phyloP scores from a whole-genome alignment of 768 basidiomycete species.

The Leccinellum albellum region DNA sequence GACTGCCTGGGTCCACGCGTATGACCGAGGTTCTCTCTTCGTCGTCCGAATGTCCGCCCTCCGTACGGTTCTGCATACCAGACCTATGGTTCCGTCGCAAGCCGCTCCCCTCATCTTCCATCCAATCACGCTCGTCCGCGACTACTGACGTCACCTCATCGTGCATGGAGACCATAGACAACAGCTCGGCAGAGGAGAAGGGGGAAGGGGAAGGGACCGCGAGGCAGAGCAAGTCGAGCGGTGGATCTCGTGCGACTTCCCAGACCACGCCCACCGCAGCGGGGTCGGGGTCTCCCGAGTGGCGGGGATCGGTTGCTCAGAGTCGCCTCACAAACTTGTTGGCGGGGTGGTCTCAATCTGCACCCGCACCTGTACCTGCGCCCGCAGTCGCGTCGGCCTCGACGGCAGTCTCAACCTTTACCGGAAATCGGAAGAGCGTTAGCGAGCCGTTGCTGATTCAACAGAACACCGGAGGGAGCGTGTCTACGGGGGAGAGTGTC shows the following conservation, averaged over 20 bases:
- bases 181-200: constrained; percentile 29
- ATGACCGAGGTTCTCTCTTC: constrained; percentile 16
- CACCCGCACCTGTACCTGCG: constrained; percentile 26
- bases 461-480: constrained; percentile 36
- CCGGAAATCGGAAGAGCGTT: constrained; percentile 54
- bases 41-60: constrained; percentile 10
- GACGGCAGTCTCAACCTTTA: constrained; percentile 23
- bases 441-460: constrained; percentile 68
- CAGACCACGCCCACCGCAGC: constrained; percentile 7
- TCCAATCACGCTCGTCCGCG: constrained; percentile 49
- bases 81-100: constrained; percentile 79
- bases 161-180: not conserved
- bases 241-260: constrained; percentile 21
- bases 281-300: constrained; percentile 42
- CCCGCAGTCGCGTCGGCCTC: constrained; percentile 29
- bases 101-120: constrained; percentile 49
- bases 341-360: constrained; percentile 56
- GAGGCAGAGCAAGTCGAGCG: constrained; percentile 39
- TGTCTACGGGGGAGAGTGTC: constrained; percentile 28
- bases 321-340: constrained; percentile 63
- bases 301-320: constrained; percentile 53
- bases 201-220: constrained; percentile 58
- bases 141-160: constrained; percentile 38
- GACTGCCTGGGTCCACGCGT: constrained; percentile 7
- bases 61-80: constrained; percentile 65